Evolutionary conservation across 23 red algal species (phyloP).

Genomic region (Agarophyton chilense): DNA sequence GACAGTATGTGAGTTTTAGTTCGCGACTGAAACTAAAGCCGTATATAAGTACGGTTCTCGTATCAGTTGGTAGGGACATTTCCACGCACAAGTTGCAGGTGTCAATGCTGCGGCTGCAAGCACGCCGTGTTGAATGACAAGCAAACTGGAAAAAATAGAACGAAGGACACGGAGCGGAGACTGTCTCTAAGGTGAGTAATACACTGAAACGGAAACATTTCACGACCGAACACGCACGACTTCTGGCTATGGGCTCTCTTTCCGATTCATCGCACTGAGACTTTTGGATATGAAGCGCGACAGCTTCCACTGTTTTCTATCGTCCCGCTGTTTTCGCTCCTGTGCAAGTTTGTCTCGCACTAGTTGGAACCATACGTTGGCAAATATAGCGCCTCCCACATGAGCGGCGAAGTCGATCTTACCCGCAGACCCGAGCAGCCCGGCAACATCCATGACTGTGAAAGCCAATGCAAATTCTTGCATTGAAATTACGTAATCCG

Average conservation of each 20-base stretch:
- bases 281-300: not conserved
- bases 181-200: not conserved
- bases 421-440: slow-evolving; percentile 64
- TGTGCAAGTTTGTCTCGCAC: slow-evolving; percentile 56
- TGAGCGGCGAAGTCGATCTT: slow-evolving; percentile 86
- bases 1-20: not conserved
- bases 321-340: not conserved
- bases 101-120: not conserved
- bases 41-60: not conserved
- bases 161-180: slow-evolving; percentile 14
- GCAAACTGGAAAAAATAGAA: slow-evolving; percentile 4
- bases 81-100: not conserved
- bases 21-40: not conserved
- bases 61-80: not conserved
- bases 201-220: slow-evolving; percentile 9
- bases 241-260: not conserved
- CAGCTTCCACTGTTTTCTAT: not conserved
- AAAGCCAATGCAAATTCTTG: slow-evolving; percentile 63
- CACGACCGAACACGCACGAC: not conserved
- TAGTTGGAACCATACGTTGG: slow-evolving; percentile 61
- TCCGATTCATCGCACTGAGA: not conserved
- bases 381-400: slow-evolving; percentile 76
- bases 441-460: slow-evolving; percentile 72
- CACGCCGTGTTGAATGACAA: slow-evolving; percentile 6
- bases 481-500: slow-evolving; percentile 39